A percentile compares a stretch with the other conserved stretches of the same genome.
Conservation (phyloP, 805 yeast species). For the Torulaspora microellipsoides region DNA sequence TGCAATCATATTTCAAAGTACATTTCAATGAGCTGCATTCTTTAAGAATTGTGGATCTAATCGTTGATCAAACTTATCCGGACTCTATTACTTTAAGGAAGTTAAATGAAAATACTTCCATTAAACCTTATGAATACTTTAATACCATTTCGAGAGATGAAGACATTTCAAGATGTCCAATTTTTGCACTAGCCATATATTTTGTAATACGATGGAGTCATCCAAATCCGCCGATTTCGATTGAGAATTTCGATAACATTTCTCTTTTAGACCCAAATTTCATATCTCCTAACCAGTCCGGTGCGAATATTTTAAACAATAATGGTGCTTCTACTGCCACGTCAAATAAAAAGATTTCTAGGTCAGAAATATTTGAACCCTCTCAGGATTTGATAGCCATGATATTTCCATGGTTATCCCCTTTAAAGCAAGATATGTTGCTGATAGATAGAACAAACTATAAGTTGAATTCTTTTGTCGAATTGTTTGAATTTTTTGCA, state of each 20-base stretch:
- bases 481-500: slow-evolving; percentile 33
- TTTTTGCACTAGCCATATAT: slow-evolving; percentile 32
- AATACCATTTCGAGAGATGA: slow-evolving; percentile 33
- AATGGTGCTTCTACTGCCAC: slow-evolving; percentile 1
- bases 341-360: slow-evolving; percentile 10
- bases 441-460: slow-evolving; percentile 32
- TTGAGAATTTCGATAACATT: slow-evolving; percentile 22
- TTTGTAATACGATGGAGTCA: slow-evolving; percentile 32
- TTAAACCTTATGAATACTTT: slow-evolving; percentile 30
- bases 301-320: slow-evolving; percentile 3
- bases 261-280: slow-evolving; percentile 21
- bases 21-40: slow-evolving; percentile 16
- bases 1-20: slow-evolving; percentile 31
- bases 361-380: slow-evolving; percentile 25
- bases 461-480: slow-evolving; percentile 30
- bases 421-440: slow-evolving; percentile 26
- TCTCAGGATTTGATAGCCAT: slow-evolving; percentile 20
- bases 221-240: slow-evolving; percentile 24
- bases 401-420: slow-evolving; percentile 33
- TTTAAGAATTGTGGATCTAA: slow-evolving; percentile 28
- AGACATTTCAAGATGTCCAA: slow-evolving; percentile 32
- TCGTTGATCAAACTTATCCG: slow-evolving; percentile 35
- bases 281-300: slow-evolving; percentile 12
- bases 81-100: slow-evolving; percentile 34
- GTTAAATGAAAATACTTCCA: slow-evolving; percentile 25